Evolutionary conservation across 1,139 yeast species (phyloP).

Genomic region (Tardiomyces digboiensis): DNA sequence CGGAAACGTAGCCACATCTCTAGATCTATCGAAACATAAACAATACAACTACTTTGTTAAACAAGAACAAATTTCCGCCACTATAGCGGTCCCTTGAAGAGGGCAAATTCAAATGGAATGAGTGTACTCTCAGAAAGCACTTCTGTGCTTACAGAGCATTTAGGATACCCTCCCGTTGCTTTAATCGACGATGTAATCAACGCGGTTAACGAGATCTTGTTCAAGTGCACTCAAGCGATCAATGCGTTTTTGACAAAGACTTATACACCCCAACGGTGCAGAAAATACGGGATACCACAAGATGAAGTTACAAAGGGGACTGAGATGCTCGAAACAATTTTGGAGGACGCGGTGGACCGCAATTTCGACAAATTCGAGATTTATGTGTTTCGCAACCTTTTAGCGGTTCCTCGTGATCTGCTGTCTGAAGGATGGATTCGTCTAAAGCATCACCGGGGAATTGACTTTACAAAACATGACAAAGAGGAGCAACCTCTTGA

Average conservation of each 20-base stretch:
- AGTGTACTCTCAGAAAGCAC: slow-evolving; percentile 21
- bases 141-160: slow-evolving; percentile 69
- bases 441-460: slow-evolving; percentile 56
- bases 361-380: slow-evolving; percentile 85
- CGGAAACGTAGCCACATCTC: not conserved
- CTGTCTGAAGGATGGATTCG: slow-evolving; percentile 58
- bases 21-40: not conserved
- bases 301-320: slow-evolving; percentile 65
- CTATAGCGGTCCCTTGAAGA: no score
- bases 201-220: slow-evolving; percentile 77
- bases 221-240: slow-evolving; percentile 73
- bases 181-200: slow-evolving; percentile 84
- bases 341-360: slow-evolving; percentile 72
- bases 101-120: not conserved
- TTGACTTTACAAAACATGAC: slow-evolving; percentile 26
- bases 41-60: not conserved
- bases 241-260: slow-evolving; percentile 45
- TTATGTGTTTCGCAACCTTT: slow-evolving; percentile 68
- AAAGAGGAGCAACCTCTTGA: not conserved
- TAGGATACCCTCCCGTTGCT: slow-evolving; percentile 82
- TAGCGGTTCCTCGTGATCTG: slow-evolving; percentile 62
- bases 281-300: not conserved
- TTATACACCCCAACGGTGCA: not conserved
- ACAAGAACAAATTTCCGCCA: not conserved
- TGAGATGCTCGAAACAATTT: slow-evolving; percentile 66